These are phyloP conservation scores for Kazachstania sp. DNA, from an alignment of 1,139 yeast species.

Conservation along the genomic window DNA sequence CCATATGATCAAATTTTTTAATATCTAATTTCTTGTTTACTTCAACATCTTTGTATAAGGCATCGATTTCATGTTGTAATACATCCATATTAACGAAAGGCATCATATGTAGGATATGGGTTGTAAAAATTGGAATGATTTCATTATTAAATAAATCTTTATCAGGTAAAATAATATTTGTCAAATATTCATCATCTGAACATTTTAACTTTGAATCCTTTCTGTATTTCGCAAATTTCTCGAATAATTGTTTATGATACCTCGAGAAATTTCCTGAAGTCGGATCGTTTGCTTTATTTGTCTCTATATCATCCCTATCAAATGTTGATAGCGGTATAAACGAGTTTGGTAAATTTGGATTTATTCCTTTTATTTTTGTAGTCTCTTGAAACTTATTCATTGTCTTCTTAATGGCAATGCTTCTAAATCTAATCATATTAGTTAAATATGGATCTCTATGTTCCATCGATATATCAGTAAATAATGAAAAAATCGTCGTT, in stretches of 20 bases:
- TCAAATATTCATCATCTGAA: constrained; percentile 7
- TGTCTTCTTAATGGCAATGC: constrained; percentile 19
- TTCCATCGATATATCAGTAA: constrained; percentile 21
- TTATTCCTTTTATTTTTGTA: constrained; percentile 6
- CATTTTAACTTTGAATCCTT: constrained; percentile 12
- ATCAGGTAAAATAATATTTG: constrained; percentile 15
- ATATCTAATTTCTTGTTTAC: constrained; percentile 9
- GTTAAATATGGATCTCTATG: constrained; percentile 25
- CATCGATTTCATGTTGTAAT: constrained; percentile 13
- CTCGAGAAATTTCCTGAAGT: constrained; percentile 9
- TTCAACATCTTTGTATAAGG: constrained; percentile 14
- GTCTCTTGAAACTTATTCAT: constrained; percentile 12
- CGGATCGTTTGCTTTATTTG: constrained; percentile 4
- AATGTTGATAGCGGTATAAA: constrained; percentile 20
- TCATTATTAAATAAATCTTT: constrained; percentile 12
- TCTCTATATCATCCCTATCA: constrained; percentile 17
- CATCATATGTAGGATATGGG: constrained; percentile 16
- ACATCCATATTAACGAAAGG: constrained; percentile 21
- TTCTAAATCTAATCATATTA: constrained; percentile 16
- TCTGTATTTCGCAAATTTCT: constrained; percentile 24
- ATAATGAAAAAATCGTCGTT: constrained; percentile 17
- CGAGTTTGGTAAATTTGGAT: constrained; percentile 19
- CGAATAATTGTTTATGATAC: constrained; percentile 21
- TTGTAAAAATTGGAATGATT: constrained; percentile 20
- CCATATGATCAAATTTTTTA: constrained; percentile 23